Conservation (phyloP, 176 grass and related monocot genomes). For the Cenchrus purpureus region DNA sequence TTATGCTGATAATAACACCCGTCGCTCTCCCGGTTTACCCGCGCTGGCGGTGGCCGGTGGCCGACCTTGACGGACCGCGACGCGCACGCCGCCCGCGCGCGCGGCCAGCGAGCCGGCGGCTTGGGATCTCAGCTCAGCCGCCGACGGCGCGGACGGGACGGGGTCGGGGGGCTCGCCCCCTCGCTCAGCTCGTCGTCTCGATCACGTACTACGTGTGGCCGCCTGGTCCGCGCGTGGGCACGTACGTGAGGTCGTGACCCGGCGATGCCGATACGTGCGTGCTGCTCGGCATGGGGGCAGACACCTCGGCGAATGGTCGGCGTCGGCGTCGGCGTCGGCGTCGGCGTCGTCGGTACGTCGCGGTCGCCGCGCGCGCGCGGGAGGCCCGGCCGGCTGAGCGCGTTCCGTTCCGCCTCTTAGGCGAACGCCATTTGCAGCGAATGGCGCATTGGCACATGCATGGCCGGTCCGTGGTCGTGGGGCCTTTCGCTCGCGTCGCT, state of each 20-base stretch:
- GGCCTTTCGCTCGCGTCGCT: not conserved
- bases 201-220: not conserved
- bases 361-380: not conserved
- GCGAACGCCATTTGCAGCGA: not conserved
- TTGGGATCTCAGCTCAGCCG: not conserved
- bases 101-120: not conserved
- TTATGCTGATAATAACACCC: not conserved
- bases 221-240: not conserved
- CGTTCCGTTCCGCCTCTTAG: not conserved
- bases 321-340: too few relatives aligned
- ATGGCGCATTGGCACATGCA: not conserved
- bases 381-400: not conserved
- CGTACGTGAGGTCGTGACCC: too few relatives aligned
- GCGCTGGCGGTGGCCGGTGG: slow-evolving; percentile 14
- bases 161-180: too few relatives aligned
- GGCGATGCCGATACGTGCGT: not conserved
- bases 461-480: not conserved
- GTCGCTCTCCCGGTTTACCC: not conserved
- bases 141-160: too few relatives aligned
- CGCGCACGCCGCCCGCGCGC: not conserved
- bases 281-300: not conserved
- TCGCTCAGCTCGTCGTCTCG: too few relatives aligned
- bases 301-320: not conserved
- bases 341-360: not conserved
- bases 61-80: not conserved